Evolutionary conservation across 129 eudicot genomes (phyloP).

Genomic region (Ambrosia artemisiifolia): DNA sequence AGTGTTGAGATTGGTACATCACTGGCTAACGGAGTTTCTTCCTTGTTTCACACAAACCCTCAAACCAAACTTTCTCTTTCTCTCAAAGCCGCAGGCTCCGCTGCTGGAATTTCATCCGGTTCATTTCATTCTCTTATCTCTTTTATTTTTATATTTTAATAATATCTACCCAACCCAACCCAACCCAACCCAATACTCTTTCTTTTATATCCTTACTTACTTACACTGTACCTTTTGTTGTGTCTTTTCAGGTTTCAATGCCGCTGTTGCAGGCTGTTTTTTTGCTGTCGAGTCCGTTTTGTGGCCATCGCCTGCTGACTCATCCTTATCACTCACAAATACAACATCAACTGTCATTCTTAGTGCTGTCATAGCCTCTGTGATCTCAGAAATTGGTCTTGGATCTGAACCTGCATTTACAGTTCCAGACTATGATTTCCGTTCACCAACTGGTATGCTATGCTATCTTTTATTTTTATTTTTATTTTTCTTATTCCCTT

Average conservation of each 20-base stretch:
- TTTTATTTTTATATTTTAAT: constrained; percentile 1
- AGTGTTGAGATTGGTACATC: constrained; percentile 96
- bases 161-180: no score
- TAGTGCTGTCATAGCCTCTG: constrained; percentile 95
- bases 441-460: constrained; percentile 81
- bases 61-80: constrained; percentile 67
- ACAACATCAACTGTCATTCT: constrained; percentile 95
- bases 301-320: constrained; percentile 88
- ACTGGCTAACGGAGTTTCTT: constrained; percentile 64
- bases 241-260: constrained; percentile 70
- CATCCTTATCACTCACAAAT: constrained; percentile 77
- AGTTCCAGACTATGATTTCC: constrained; percentile 85
- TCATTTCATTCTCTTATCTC: constrained; percentile 20
- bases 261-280: constrained; percentile 97
- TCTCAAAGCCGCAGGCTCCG: constrained; percentile 92
- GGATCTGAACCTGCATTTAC: constrained; percentile 93
- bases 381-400: constrained; percentile 85
- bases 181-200: no score
- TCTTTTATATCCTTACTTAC: background rate
- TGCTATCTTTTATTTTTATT: background rate
- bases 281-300: constrained; percentile 93
- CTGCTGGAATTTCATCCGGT: constrained; percentile 99
- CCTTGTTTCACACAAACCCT: constrained; percentile 48
- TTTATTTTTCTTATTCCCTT: background rate
- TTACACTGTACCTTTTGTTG: constrained; percentile 2